Percentiles rank a stretch among this genome's conserved stretches.
Conservation (phyloP, 2,329 filamentous ascomycete species). For the Xylariaceae sp. region DNA sequence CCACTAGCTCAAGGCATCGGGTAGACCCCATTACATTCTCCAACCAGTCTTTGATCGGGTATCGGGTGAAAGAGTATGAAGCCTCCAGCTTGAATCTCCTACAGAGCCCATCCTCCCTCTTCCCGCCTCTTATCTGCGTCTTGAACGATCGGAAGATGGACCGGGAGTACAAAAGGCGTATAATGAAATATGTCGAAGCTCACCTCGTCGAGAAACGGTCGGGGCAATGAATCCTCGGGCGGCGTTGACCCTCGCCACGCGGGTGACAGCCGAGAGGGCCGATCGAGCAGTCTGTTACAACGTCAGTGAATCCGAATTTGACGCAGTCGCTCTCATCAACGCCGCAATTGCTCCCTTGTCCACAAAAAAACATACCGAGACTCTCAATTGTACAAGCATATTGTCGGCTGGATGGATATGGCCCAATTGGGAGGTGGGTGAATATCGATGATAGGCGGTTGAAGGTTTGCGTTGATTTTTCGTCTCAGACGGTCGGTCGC, state of each 20-base stretch:
- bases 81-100: not conserved
- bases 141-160: not conserved
- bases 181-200: slow-evolving; percentile 45
- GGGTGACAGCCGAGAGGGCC: slow-evolving; percentile 57
- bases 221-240: slow-evolving; percentile 65
- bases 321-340: not conserved
- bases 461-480: slow-evolving; percentile 41
- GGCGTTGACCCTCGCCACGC: slow-evolving; percentile 55
- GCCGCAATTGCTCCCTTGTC: not conserved
- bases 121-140: not conserved
- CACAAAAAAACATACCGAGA: slow-evolving; percentile 55
- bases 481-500: slow-evolving; percentile 27
- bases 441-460: slow-evolving; percentile 26
- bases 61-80: not conserved
- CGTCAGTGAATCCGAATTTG: slow-evolving; percentile 15
- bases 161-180: not conserved
- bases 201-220: slow-evolving; percentile 68
- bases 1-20: not conserved
- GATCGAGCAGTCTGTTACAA: slow-evolving; percentile 55
- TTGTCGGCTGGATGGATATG: slow-evolving; percentile 51
- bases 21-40: not conserved
- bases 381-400: slow-evolving; percentile 64
- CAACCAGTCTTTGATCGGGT: not conserved
- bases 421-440: slow-evolving; percentile 54
- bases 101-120: not conserved